These are phyloP conservation scores for Breviolum minutum DNA, from an alignment of 73 alveolate species.

Conservation along the genomic window DNA sequence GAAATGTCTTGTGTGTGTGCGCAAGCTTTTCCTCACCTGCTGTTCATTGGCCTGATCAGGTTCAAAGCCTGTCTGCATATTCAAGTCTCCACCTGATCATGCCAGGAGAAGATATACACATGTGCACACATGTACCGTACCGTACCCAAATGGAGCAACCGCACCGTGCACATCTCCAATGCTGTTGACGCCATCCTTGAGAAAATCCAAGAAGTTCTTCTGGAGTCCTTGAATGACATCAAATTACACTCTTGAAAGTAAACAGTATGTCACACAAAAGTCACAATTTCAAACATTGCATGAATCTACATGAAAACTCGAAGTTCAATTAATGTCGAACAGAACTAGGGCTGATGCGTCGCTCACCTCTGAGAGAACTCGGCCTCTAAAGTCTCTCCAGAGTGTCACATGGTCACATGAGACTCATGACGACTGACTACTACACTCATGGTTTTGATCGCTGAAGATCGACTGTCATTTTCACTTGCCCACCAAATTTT, in stretches of 20 bases:
- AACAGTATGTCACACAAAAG: no score
- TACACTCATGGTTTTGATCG: neutral
- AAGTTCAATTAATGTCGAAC: no score
- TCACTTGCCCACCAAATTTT: neutral
- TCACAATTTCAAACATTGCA: no score
- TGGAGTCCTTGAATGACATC: slow-evolving; percentile 28
- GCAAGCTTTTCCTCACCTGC: neutral
- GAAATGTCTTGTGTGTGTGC: neutral
- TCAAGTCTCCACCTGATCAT: slow-evolving; percentile 16
- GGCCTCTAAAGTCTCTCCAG: neutral
- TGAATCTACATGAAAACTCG: no score
- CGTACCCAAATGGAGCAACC: neutral
- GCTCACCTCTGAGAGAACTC: neutral
- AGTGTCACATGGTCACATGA: neutral
- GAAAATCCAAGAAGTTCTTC: slow-evolving; percentile 38
- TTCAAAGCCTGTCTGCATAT: slow-evolving; percentile 51
- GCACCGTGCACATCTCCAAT: slow-evolving; percentile 25
- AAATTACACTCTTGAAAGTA: no score
- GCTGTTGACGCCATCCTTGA: slow-evolving; percentile 83
- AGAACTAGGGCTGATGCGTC: neutral
- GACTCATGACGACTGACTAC: neutral
- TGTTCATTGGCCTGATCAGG: neutral
- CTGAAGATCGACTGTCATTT: no score
- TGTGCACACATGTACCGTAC: neutral
- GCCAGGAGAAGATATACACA: neutral